Conservation (phyloP, 768 basidiomycete species). For the Boletus rubroflammeus region DNA sequence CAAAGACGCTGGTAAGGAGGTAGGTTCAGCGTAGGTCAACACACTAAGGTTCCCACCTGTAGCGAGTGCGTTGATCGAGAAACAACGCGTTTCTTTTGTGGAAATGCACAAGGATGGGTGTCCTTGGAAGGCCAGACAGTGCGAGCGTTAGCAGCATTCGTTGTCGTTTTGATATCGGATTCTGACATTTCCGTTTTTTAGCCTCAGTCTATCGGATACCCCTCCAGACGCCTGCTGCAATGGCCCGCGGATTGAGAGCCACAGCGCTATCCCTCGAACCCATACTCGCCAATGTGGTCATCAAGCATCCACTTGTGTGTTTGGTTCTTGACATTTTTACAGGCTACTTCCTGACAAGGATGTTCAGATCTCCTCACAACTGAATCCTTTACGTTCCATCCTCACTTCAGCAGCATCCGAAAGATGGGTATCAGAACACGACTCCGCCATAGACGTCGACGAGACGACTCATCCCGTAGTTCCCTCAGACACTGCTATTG, state of each 20-base stretch:
- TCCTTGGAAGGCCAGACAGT: constrained; percentile 80
- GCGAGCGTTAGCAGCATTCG: constrained; percentile 54
- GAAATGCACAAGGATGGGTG: constrained; percentile 77
- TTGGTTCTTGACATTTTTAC: not conserved
- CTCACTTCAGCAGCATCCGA: constrained; percentile 35
- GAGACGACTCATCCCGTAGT: constrained; percentile 11
- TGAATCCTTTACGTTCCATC: constrained; percentile 48
- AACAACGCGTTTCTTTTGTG: constrained; percentile 62
- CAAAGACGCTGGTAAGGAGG: constrained; percentile 70
- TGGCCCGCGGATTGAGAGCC: constrained; percentile 57
- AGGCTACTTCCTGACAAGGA: constrained; percentile 7
- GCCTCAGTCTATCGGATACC: constrained; percentile 75
- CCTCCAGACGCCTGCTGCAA: constrained; percentile 59
- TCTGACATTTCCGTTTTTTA: constrained; percentile 16
- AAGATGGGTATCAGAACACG: constrained; percentile 26
- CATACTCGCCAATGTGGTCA: constrained; percentile 48
- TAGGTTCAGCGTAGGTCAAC: constrained; percentile 19
- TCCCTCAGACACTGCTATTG: constrained; percentile 38
- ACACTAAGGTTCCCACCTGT: constrained; percentile 16
- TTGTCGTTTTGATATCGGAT: not conserved
- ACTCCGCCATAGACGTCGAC: constrained; percentile 10
- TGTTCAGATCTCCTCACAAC: constrained; percentile 53
- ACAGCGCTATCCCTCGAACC: constrained; percentile 53
- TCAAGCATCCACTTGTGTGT: constrained; percentile 74
- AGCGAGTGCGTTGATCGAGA: constrained; percentile 73